A percentile compares a stretch with the other conserved stretches of the same genome.
Evolutionary conservation across 75 land plant genomes (phyloP).

Genomic region (Cryptomeria japonica): DNA sequence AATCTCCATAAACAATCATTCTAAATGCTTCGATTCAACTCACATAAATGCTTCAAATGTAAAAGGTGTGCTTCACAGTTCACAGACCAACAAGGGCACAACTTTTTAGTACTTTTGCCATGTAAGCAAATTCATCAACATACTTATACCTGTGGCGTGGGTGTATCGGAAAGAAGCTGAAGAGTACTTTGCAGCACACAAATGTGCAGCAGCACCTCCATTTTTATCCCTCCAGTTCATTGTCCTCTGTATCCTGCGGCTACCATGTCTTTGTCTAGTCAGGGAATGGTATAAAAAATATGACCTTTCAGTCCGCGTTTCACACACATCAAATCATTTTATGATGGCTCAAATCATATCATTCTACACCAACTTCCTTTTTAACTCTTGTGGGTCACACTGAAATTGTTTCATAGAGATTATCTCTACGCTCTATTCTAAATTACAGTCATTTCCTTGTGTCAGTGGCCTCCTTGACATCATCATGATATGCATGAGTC

Average conservation of each 20-base stretch:
- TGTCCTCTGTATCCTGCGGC: neutral
- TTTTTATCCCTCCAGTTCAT: neutral
- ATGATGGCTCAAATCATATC: neutral
- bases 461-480: neutral
- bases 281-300: neutral
- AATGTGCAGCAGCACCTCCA: neutral
- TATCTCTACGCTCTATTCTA: too few relatives aligned
- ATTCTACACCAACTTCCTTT: neutral
- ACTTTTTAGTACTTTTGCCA: too few relatives aligned
- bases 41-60: neutral
- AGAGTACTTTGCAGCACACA: neutral
- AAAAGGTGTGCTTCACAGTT: neutral
- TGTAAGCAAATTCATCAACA: neutral
- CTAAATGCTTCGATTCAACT: neutral
- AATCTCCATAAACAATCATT: neutral
- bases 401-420: neutral
- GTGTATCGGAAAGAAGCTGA: neutral
- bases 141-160: neutral
- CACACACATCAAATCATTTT: neutral
- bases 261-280: neutral
- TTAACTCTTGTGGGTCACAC: neutral
- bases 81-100: too few relatives aligned
- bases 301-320: neutral
- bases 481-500: neutral
- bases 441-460: neutral